Percentiles rank a stretch among this genome's conserved stretches.
phyloP scores from a whole-genome alignment of 1,284 basidiomycete genomes.

The Leccinum colubrinum region DNA sequence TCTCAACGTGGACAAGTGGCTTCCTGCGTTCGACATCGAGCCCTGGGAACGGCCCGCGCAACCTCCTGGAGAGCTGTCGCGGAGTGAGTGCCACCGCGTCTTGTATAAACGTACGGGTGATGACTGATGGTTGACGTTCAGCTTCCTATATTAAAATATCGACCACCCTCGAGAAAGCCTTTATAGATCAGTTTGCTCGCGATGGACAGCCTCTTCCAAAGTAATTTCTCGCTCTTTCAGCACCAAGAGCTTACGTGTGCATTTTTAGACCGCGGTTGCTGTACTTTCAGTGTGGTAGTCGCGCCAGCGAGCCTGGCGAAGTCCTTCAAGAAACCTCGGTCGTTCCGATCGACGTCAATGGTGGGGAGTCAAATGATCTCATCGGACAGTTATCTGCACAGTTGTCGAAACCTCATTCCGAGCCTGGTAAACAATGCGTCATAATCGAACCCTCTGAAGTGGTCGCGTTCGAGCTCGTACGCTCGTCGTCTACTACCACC shows the following conservation, averaged over 20 bases:
- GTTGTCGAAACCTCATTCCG: slow-evolving; percentile 34
- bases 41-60: too few species aligned
- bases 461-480: slow-evolving; percentile 55
- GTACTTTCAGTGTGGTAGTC: slow-evolving; percentile 40
- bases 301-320: slow-evolving; percentile 31
- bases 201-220: slow-evolving; percentile 28
- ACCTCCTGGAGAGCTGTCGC: too few species aligned
- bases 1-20: slow-evolving; percentile 17
- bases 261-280: slow-evolving; percentile 35
- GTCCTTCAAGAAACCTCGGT: slow-evolving; percentile 37
- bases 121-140: slow-evolving; percentile 17
- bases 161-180: slow-evolving; percentile 35
- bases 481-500: slow-evolving; percentile 10
- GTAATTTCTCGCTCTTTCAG: slow-evolving; percentile 15
- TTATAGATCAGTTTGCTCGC: slow-evolving; percentile 28
- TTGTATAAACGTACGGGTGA: neutral
- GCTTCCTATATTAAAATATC: slow-evolving; percentile 40
- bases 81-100: too few species aligned
- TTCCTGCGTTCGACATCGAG: too few species aligned
- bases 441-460: slow-evolving; percentile 62
- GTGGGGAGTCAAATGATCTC: slow-evolving; percentile 49
- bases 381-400: slow-evolving; percentile 55
- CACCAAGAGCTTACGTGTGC: neutral
- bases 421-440: slow-evolving; percentile 42
- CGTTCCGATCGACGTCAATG: slow-evolving; percentile 41